These are phyloP conservation scores for Citrus trifoliata DNA, from an alignment of 345 rosid species.

Conservation along the genomic window DNA sequence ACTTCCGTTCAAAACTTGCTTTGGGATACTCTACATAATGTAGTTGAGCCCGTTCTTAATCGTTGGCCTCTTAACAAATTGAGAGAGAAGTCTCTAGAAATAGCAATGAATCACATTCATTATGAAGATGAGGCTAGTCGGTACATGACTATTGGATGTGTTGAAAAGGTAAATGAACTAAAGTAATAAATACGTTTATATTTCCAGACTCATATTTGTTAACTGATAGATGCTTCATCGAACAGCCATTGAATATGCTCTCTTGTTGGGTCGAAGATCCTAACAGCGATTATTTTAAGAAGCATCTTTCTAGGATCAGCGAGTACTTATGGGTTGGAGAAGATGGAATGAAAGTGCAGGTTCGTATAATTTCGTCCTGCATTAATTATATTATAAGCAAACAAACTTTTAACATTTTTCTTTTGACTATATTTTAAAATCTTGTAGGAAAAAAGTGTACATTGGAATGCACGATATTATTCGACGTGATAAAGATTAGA, in stretches of 20 bases:
- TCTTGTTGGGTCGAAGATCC: constrained; percentile 78
- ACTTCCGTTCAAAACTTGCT: constrained; percentile 37
- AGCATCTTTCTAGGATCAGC: constrained; percentile 49
- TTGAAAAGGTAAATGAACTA: constrained; percentile 28
- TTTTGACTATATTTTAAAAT: no score
- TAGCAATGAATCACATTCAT: constrained; percentile 33
- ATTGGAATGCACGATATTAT: no score
- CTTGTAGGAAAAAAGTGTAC: no score
- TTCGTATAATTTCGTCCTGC: neutral
- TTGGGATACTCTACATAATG: constrained; percentile 33
- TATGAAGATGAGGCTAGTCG: constrained; percentile 45
- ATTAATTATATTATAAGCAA: no score
- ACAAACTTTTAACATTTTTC: no score
- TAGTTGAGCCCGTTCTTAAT: constrained; percentile 39
- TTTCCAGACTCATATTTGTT: neutral
- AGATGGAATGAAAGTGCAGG: neutral
- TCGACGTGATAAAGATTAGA: no score
- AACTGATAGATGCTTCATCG: no score
- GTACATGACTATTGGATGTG: constrained; percentile 40
- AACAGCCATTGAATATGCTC: constrained; percentile 45
- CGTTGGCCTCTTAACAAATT: constrained; percentile 42
- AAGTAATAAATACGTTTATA: no score
- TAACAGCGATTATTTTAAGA: constrained; percentile 45
- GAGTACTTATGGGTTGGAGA: constrained; percentile 22
- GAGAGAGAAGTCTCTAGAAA: constrained; percentile 32